Base-by-base conservation (phyloP, 225 moss, liverwort and hornwort species). In the Thuidium tamariscinum region DNA sequence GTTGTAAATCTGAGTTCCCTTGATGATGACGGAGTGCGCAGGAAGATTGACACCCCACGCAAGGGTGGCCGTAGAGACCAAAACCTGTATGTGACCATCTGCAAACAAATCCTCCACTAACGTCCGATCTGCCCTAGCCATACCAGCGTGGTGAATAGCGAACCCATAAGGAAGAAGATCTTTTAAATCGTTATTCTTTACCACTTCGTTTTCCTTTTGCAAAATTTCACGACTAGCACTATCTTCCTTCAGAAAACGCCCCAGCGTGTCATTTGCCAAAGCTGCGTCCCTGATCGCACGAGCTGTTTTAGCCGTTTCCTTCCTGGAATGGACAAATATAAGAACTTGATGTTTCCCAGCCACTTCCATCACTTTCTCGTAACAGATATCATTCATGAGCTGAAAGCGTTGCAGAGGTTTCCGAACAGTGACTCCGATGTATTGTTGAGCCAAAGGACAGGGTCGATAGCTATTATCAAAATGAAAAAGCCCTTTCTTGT, bases 1-100 rank as follows among this genome's bases (percentile, higher is more conserved):
- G 83, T 96, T 97, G 72, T 97, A 97, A 81, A 97, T 95, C 89
- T 97, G 97, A 26, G 97, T 97, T 42, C 97, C 97, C 90, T 97
- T 97, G 46, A 97, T 97, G 77, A 97, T 96, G 59, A 97, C 97
- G 83, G 97, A 95, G 84, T 97, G 97, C 44, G 97, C 97, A 81
- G 97, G 97, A 66, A 97, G 94, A 88, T 97, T 97, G 79, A 97
- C 97, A 89, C 97, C 97, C 97, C 97, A 97, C 23, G 97, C 97
- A 89, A 97, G 92, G 49, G 97, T 97, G 83, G 97, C 97, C 34
- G 97, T 97, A 22, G 97, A 97, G 46, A 97, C 97, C 82, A 97
- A 90, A 84, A 97, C 97, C 90, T 97, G 97, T 65, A 97, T 97
- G 85, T 97, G 97, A 62, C 96, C 94, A 92, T 97, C 97, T 54